phyloP scores from a whole-genome alignment of 192 early-diverging fungal genomes.

The Dissophora globulifera region DNA sequence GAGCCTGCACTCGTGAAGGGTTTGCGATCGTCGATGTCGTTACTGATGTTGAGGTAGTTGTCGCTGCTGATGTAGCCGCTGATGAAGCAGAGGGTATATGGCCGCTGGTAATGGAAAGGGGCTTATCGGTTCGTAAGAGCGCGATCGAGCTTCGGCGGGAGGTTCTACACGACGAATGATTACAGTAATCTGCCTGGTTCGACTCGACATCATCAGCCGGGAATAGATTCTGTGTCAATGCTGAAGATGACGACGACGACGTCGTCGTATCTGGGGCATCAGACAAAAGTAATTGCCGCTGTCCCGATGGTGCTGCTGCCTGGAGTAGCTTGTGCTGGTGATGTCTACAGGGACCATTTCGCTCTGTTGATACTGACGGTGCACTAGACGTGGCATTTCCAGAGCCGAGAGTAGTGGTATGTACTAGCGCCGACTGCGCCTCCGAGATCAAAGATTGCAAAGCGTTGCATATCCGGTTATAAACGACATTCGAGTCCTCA shows the following conservation, averaged over 20 bases:
- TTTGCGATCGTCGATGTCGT: slow-evolving; percentile 1
- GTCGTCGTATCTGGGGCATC: no score
- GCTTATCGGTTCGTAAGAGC: background rate
- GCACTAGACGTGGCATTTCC: background rate
- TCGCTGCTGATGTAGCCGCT: slow-evolving; percentile 1
- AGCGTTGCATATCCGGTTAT: slow-evolving; percentile 43
- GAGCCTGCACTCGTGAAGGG: slow-evolving; percentile 5
- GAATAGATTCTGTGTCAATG: background rate
- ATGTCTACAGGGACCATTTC: no score
- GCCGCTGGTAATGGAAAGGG: background rate
- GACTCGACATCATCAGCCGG: slow-evolving; percentile 15
- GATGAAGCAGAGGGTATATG: background rate
- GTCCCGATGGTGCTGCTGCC: no score
- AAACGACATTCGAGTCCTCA: slow-evolving; percentile 43
- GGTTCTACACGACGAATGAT: slow-evolving; percentile 16
- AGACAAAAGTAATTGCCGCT: background rate
- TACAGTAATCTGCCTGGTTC: background rate
- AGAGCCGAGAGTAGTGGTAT: slow-evolving; percentile 4
- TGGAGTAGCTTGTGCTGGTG: no score
- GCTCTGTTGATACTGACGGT: background rate
- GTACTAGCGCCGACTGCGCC: slow-evolving; percentile 29
- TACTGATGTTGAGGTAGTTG: background rate
- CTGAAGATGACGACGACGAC: no score
- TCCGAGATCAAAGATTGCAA: slow-evolving; percentile 39
- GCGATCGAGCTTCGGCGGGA: slow-evolving; percentile 13